These are phyloP conservation scores for Trichosporon faecale DNA, from an alignment of 1,284 basidiomycete species.

Conservation along the genomic window DNA sequence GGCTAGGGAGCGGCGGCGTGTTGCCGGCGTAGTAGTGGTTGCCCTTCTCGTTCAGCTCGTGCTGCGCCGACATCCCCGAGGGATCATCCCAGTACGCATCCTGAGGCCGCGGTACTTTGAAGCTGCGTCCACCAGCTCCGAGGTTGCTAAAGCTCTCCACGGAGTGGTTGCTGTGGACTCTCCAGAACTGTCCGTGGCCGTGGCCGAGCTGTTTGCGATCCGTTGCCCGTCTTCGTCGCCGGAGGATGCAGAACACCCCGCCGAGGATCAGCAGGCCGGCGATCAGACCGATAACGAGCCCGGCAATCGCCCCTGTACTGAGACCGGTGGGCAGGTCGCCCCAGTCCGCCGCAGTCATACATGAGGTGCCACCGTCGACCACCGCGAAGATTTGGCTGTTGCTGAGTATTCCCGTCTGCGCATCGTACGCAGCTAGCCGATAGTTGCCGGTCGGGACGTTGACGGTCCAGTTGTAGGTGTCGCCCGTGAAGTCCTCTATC, in stretches of 20 bases:
- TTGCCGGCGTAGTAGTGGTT: background rate
- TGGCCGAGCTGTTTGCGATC: background rate
- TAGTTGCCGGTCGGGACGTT: background rate
- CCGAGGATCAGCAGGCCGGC: background rate
- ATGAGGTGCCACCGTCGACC: background rate
- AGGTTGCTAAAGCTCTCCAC: conserved; percentile 4
- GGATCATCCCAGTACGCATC: background rate
- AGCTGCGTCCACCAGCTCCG: background rate
- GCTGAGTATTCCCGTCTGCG: background rate
- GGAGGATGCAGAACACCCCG: background rate
- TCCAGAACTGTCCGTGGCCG: background rate
- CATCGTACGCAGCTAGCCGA: background rate
- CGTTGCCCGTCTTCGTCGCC: background rate
- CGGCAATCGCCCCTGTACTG: background rate
- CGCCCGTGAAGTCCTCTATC: background rate
- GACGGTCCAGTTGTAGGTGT: background rate
- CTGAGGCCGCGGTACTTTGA: background rate
- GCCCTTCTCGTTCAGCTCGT: conserved; percentile 3
- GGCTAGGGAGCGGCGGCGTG: background rate
- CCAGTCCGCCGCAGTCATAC: background rate
- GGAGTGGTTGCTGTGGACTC: background rate
- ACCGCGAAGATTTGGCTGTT: conserved; percentile 3
- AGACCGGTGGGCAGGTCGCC: background rate
- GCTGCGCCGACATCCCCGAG: background rate
- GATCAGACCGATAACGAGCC: background rate